Evolutionary conservation across 1,284 basidiomycete species (phyloP), one percentile per base, ranked within the genome.

Genomic region (Ustilago xerochloae): DNA sequence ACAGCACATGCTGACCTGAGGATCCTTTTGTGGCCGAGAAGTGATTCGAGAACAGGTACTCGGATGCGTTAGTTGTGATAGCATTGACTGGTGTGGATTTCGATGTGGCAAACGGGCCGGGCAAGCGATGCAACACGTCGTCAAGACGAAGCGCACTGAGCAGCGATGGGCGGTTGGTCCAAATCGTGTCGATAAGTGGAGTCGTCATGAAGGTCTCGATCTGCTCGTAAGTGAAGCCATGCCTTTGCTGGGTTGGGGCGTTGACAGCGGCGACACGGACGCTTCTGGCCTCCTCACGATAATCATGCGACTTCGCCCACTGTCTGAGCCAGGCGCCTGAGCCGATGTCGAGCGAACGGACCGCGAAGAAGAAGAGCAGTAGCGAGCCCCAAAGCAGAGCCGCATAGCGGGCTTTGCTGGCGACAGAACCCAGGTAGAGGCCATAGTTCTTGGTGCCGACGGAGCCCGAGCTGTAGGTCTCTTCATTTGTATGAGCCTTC

Each of bases 221-320:
- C 36, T 60, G 60, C 3, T 51, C 55, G 46, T 59, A 63, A 5
- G 66, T 63, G 28, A 52, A 32, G 20, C 39, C 41, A 36, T 51
- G 20, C 20, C 36, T 38, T 13, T 35, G 59, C 43, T 59, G 45
- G 15, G 51, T 35, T 26, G 58, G 15, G 10, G 30, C 32, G 6
- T 8, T 30, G 9, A 30, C 16, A 28, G 54, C 41, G 24, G 55
- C 55, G 12, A 71, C 32, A 6, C 51, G 52, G 3, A 49, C 13
- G 32, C 18, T 47, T 2, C 38, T 26, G 5, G 51, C 18, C 38
- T 69, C 60, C 24, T 70, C 52, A 16, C 51, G 53, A 30, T 71
- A 63, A 16, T 80, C 76, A 58, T 82, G 81, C 32, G 80, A 79
- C 9, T 62, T 57, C 16, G 82, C 82, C 82, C 82, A 84, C 47